These are phyloP conservation scores for Stachybotrys echinatus DNA, from an alignment of 2,329 filamentous ascomycete genomes.

Conservation along the genomic window DNA sequence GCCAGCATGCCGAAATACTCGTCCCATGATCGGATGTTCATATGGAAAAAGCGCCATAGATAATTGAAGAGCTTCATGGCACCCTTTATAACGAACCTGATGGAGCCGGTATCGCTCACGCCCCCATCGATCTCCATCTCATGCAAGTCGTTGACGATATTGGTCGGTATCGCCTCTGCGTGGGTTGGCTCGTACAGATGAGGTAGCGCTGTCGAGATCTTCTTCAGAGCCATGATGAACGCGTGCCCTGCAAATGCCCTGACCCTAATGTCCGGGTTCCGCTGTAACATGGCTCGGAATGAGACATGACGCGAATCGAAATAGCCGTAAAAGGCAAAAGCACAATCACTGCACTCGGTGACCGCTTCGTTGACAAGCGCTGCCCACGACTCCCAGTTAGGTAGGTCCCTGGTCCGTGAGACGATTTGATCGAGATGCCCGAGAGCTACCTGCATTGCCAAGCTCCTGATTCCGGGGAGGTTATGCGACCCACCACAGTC, in stretches of 20 bases:
- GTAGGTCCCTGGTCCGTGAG: slow-evolving; percentile 63
- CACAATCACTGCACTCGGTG: slow-evolving; percentile 44
- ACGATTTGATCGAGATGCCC: slow-evolving; percentile 72
- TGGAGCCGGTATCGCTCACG: background rate
- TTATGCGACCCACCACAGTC: slow-evolving; percentile 4
- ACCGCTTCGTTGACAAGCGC: slow-evolving; percentile 43
- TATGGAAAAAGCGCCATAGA: slow-evolving; percentile 60
- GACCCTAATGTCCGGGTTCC: slow-evolving; percentile 51
- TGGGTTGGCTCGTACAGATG: slow-evolving; percentile 35
- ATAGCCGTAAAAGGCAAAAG: slow-evolving; percentile 56
- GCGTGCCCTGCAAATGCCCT: slow-evolving; percentile 46
- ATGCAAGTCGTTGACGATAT: slow-evolving; percentile 22
- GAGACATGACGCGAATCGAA: slow-evolving; percentile 48
- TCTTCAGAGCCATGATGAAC: slow-evolving; percentile 46
- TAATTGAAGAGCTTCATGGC: slow-evolving; percentile 44
- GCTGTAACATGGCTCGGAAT: slow-evolving; percentile 61
- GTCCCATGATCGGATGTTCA: slow-evolving; percentile 62
- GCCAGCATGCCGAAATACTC: slow-evolving; percentile 69
- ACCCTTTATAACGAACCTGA: slow-evolving; percentile 24
- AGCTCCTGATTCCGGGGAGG: slow-evolving; percentile 30
- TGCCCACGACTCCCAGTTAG: slow-evolving; percentile 55
- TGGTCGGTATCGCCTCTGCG: slow-evolving; percentile 6
- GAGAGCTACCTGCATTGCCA: slow-evolving; percentile 50
- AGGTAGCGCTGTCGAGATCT: slow-evolving; percentile 44
- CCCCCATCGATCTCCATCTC: slow-evolving; percentile 4